Conservation (phyloP, 176 grass and related monocot genomes). For the Hyparrhenia diplandra region DNA sequence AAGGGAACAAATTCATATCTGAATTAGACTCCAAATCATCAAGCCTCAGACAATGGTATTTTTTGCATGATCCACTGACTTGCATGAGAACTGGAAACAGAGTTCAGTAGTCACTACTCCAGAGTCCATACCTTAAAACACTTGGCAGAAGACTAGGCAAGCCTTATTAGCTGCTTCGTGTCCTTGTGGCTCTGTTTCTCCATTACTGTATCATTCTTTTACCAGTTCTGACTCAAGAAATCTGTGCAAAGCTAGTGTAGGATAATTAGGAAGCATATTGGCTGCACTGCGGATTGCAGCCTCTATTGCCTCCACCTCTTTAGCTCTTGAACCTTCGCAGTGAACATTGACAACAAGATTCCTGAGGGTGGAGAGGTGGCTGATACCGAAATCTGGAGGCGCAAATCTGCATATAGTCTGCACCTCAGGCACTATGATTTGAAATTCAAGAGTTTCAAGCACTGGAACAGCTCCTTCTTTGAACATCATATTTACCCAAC, state of each 20-base stretch:
- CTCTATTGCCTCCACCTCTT: slow-evolving; percentile 34
- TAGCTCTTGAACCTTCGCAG: slow-evolving; percentile 6
- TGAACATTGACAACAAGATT: not conserved
- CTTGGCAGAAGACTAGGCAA: not conserved
- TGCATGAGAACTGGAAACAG: not conserved
- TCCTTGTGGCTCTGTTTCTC: not conserved
- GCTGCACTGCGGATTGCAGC: not conserved
- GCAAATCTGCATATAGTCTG: not conserved
- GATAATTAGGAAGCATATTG: slow-evolving; percentile 22
- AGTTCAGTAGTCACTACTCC: too few relatives aligned
- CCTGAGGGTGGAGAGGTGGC: slow-evolving; percentile 20
- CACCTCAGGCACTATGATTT: slow-evolving; percentile 10
- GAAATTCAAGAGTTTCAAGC: slow-evolving; percentile 30
- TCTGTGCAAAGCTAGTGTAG: not conserved
- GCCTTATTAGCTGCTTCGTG: not conserved
- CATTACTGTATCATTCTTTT: not conserved
- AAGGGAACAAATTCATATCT: too few relatives aligned
- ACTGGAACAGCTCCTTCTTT: slow-evolving; percentile 29
- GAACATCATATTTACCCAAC: slow-evolving; percentile 18
- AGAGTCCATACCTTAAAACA: not conserved
- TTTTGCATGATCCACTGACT: too few relatives aligned
- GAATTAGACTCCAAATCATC: too few relatives aligned
- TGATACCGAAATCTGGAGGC: slow-evolving; percentile 17
- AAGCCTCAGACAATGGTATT: too few relatives aligned
- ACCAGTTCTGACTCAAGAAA: slow-evolving; percentile 22